Evolutionary conservation across 2,329 filamentous ascomycete genomes (phyloP), one percentile per base, ranked within the genome.

Genomic region (Zasmidium citrigriseum): DNA sequence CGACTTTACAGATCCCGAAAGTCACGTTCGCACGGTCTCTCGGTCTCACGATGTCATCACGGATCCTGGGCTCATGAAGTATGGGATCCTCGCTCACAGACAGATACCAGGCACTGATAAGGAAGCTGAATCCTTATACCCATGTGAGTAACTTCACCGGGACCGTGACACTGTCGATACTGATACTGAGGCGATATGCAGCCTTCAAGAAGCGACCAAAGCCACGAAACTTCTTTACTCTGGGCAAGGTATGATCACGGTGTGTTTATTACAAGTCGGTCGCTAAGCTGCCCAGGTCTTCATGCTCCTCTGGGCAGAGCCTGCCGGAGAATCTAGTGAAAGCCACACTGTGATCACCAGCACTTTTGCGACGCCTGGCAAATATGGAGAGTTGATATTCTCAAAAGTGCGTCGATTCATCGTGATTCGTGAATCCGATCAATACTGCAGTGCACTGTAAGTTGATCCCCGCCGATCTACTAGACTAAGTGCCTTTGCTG

Each of bases 381-480:
- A 41, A n/a, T 52, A 5, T 45, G 21, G 21, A 4, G 2, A 44
- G 20, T 24, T 12, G 12, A 59, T 68, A 1, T 65, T 59, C 25
- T 60, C 66, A 9, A 69, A 70, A 50, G 55, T 67, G 0, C 63
- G 68, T 0, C 50, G 66, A 4, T 71, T 70, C 49, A 65, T 70
- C 1, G 64, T 71, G 4, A 59, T 70, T 10, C 60, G 65, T 14
- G 59, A 59, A 29, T 46, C 48, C 1, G 41, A 45, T 0, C 21
- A 46, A 5, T 66, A 60, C 21, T 68, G 66, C 38, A 60, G 23
- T 44, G 64, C 59, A 5, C 12, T 70, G 16, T 24, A 7, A 24
- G 21, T 22, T 11, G 7, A 16, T 41, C 5, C 34, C 34, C 4
- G 7, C 12, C 34, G n/a, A n/a, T n/a, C n/a, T n/a, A n/a, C n/a